Percentiles rank a stretch among this genome's conserved stretches.
Evolutionary conservation across 2,329 filamentous ascomycete species (phyloP).

Genomic region (Cladorrhinum sp.): DNA sequence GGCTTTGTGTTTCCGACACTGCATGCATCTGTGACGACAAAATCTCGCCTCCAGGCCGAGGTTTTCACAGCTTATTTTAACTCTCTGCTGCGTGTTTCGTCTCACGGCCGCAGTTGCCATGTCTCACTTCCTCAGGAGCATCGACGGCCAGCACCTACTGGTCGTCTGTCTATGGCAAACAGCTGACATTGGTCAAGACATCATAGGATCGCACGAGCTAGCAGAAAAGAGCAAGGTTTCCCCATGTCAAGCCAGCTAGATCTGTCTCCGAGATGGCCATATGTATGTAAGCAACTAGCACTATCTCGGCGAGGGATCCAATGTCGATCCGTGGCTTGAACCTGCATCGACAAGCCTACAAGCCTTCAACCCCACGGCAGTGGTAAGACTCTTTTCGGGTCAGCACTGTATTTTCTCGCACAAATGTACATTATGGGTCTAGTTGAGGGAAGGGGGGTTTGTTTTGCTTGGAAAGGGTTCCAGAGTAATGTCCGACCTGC

Average conservation of each 20-base stretch:
- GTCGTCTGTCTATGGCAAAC: conserved; percentile 6
- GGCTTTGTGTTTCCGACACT: neutral
- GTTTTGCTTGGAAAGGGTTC: conserved; percentile 11
- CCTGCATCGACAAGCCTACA: neutral
- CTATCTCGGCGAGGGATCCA: conserved; percentile 3
- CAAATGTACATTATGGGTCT: neutral
- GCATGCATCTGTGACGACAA: neutral
- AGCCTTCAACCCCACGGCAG: neutral
- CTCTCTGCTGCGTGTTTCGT: neutral
- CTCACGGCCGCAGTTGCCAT: conserved; percentile 9
- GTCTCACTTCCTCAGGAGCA: conserved; percentile 6
- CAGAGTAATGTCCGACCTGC: conserved; percentile 10
- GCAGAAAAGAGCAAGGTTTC: conserved; percentile 1
- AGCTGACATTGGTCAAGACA: conserved; percentile 7
- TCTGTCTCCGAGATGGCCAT: conserved; percentile 1
- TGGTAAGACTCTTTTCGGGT: neutral
- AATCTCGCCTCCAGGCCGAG: neutral
- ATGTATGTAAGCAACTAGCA: neutral
- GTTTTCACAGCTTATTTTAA: neutral
- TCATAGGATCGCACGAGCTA: neutral
- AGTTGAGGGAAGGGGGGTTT: neutral
- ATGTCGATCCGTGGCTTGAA: conserved; percentile 5
- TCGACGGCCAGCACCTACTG: conserved; percentile 6
- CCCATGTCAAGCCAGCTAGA: conserved; percentile 3
- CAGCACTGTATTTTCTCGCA: neutral